Base-by-base conservation (phyloP, 2,329 filamentous ascomycete species). In the Dactylellina cionopaga region DNA sequence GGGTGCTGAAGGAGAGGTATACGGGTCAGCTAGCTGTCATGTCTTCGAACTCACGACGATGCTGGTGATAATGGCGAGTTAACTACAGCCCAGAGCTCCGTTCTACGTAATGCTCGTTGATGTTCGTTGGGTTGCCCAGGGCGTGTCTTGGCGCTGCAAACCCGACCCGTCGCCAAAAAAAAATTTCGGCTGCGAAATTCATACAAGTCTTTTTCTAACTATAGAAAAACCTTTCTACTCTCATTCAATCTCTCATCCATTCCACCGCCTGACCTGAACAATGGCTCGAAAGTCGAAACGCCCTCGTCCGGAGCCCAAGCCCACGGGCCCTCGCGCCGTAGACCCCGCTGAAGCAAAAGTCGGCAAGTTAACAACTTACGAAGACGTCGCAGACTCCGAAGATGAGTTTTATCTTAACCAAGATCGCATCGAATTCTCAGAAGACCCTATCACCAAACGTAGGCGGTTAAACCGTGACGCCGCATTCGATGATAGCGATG, bases 361-460 rank as follows among this genome's bases (percentile, higher is more conserved):
- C 13, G 85, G 84, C 22, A 83, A 83, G 19, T 31, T 68, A 10
- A 68, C 64, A 25, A 73, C 56, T 15, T 68, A 63, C 55, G 89
- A 94, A 80, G 92, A 96, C 81, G 89, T 99, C 76, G 92, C 93
- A 75, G 90, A 97, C 80, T 96, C 92, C 0, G 92, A 96, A 80
- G 95, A 99, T 80, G 92, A 96, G 79, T 96, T 96, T 80, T 92
- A 94, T 78, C 84, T 93, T 70, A 90, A 93, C 75, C 87, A 90
- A 75, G 95, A 99, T 81, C 90, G 91, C 78, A 88, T 99, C 74
- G 81, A 94, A 77, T 85, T 99, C 35, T 92, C 96, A 27, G 92
- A 96, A 76, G 90, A 85, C 35, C 31, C 91, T 90, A 11, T 86
- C 87, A 37, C 88, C 27, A 97, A 97, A 83, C 88, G 91, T 75